Evolutionary conservation across 306 rosid species (phyloP).

Genomic region (Cicer judaicum): DNA sequence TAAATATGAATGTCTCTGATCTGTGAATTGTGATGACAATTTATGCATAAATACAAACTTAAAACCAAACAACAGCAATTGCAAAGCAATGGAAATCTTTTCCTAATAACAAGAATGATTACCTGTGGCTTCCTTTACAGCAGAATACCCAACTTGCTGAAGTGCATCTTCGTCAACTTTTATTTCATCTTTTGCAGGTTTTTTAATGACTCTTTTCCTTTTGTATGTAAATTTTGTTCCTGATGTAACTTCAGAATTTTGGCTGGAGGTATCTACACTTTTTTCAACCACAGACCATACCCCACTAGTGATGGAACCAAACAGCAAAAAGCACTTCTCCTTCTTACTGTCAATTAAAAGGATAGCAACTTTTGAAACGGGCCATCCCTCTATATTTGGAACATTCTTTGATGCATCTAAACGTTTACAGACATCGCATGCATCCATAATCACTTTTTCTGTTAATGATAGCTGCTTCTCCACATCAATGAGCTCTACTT

Average conservation of each 20-base stretch:
- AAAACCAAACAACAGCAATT: constrained; percentile 12
- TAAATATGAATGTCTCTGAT: constrained; percentile 6
- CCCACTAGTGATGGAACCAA: constrained; percentile 62
- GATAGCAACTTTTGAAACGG: constrained; percentile 74
- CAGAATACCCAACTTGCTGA: constrained; percentile 70
- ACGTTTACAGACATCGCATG: constrained; percentile 64
- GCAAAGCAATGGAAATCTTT: constrained; percentile 17
- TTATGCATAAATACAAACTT: constrained; percentile 19
- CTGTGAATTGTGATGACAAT: constrained; percentile 3
- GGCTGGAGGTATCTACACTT: constrained; percentile 50
- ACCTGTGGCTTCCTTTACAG: constrained; percentile 79
- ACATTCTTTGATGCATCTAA: constrained; percentile 65
- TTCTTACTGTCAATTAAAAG: constrained; percentile 66
- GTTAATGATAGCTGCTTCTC: constrained; percentile 70
- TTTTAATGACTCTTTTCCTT: constrained; percentile 57
- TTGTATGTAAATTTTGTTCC: constrained; percentile 46
- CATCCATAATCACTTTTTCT: constrained; percentile 75
- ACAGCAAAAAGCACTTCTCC: constrained; percentile 67
- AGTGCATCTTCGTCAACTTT: constrained; percentile 51
- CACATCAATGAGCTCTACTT: constrained; percentile 57
- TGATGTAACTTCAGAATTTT: constrained; percentile 47
- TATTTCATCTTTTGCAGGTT: constrained; percentile 53
- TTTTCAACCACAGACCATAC: constrained; percentile 81
- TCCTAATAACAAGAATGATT: constrained; percentile 33
- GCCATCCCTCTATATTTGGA: constrained; percentile 74